phyloP scores from a whole-genome alignment of 1,284 basidiomycete genomes.

The Marasmius tenuissimus region DNA sequence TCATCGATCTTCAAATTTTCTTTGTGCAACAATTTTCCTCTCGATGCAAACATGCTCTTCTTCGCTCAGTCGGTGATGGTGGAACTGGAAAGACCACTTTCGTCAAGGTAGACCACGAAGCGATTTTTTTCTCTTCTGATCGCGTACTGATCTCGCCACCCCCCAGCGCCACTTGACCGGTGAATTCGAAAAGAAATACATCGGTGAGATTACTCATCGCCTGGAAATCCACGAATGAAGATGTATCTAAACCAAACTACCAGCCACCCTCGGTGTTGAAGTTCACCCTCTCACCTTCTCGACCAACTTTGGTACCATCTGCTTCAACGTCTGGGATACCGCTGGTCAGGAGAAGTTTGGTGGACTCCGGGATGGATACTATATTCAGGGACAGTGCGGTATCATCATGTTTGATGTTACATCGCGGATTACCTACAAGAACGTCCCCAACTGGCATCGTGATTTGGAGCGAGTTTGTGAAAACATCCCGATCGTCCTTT shows the following conservation, averaged over 20 bases:
- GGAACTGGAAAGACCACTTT: constrained; percentile 99
- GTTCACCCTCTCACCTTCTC: constrained; percentile 96
- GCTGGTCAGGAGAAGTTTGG: constrained; percentile 99
- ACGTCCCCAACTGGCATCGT: constrained; percentile 99
- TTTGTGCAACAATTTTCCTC: constrained; percentile 16
- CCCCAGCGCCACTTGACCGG: constrained; percentile 94
- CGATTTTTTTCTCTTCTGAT: constrained; percentile 36
- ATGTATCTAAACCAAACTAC: constrained; percentile 14
- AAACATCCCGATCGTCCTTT: constrained; percentile 98
- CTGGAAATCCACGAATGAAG: constrained; percentile 10
- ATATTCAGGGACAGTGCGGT: constrained; percentile 99
- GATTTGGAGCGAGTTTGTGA: constrained; percentile 99
- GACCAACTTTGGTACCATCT: constrained; percentile 98
- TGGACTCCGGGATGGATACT: constrained; percentile 96
- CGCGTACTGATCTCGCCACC: constrained; percentile 52
- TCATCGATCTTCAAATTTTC: constrained; percentile 4
- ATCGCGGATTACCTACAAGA: constrained; percentile 99
- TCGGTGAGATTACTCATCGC: constrained; percentile 60
- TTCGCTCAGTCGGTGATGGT: constrained; percentile 85
- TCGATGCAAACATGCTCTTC: constrained; percentile 21
- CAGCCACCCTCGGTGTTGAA: constrained; percentile 99
- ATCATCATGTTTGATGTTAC: constrained; percentile 99
- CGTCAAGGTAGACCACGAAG: constrained; percentile 72
- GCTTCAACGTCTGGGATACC: constrained; percentile 99
- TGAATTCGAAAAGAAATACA: constrained; percentile 99